Conservation (phyloP, 2,329 filamentous ascomycete genomes). For the Fusarium domesticum region DNA sequence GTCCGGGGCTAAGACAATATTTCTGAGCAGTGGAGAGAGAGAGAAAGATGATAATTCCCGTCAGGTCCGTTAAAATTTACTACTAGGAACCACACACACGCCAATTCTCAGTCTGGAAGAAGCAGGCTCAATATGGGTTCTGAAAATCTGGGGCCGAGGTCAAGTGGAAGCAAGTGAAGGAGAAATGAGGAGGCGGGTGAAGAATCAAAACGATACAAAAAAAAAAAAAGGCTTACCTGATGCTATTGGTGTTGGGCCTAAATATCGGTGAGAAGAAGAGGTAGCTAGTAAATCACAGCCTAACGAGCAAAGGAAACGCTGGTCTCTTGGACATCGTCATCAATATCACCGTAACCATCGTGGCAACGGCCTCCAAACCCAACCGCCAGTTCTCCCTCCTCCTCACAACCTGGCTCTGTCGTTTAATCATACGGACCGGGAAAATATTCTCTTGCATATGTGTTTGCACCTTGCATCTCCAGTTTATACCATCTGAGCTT, state of each 20-base stretch:
- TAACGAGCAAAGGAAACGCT: background rate
- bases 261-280: too few relatives aligned
- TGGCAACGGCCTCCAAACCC: slow-evolving; percentile 2
- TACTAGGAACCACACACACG: too few relatives aligned
- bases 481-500: background rate
- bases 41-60: too few relatives aligned
- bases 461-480: slow-evolving; percentile 2
- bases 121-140: too few relatives aligned
- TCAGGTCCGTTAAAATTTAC: too few relatives aligned
- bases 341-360: slow-evolving; percentile 1
- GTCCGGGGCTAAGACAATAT: too few relatives aligned
- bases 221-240: too few relatives aligned
- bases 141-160: slow-evolving; percentile 9
- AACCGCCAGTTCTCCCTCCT: slow-evolving; percentile 1
- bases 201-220: too few relatives aligned
- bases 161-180: slow-evolving; percentile 4
- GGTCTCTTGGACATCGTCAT: background rate
- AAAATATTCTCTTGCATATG: slow-evolving; percentile 8
- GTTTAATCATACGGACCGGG: background rate
- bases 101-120: too few relatives aligned
- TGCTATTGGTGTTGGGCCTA: too few relatives aligned
- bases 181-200: too few relatives aligned
- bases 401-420: background rate
- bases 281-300: background rate
- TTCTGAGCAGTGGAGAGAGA: too few relatives aligned